phyloP scores from a whole-genome alignment of 139 green algal genomes.

The Deuterostichococcus epilithicus region DNA sequence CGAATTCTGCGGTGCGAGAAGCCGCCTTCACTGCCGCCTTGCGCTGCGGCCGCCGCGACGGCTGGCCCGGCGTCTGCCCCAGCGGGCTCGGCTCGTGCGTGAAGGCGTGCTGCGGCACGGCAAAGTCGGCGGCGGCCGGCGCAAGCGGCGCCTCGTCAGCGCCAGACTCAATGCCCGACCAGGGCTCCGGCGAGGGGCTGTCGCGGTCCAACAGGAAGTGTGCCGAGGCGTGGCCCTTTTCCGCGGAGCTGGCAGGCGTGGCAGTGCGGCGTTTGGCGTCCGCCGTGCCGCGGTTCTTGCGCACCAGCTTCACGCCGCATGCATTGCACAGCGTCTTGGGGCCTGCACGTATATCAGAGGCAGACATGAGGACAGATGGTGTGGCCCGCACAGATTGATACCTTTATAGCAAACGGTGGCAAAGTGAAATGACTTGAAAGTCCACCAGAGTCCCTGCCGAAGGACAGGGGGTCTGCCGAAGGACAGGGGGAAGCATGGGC shows the following conservation, averaged over 20 bases:
- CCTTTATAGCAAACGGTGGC: no score
- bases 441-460: no score
- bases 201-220: neutral
- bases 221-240: neutral
- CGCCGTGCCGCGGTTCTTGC: slow-evolving; percentile 3
- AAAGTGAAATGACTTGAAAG: no score
- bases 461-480: no score
- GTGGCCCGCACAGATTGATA: no score
- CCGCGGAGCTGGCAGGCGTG: neutral
- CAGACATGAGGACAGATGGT: no score
- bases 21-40: slow-evolving; percentile 40
- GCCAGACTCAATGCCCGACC: neutral
- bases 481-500: no score
- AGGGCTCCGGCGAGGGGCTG: neutral
- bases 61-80: neutral
- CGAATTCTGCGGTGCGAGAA: slow-evolving; percentile 25
- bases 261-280: neutral
- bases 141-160: neutral
- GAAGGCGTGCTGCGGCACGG: neutral
- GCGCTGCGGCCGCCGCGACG: slow-evolving; percentile 9
- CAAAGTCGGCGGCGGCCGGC: neutral
- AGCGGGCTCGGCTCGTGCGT: slow-evolving; percentile 1
- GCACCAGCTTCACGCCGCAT: slow-evolving; percentile 42
- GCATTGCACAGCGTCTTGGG: slow-evolving; percentile 62
- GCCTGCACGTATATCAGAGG: slow-evolving; percentile 32